A percentile compares a stretch with the other conserved stretches of the same genome.
Conservation (phyloP, 2,329 filamentous ascomycete genomes). For the Paecilomyces sp. region DNA sequence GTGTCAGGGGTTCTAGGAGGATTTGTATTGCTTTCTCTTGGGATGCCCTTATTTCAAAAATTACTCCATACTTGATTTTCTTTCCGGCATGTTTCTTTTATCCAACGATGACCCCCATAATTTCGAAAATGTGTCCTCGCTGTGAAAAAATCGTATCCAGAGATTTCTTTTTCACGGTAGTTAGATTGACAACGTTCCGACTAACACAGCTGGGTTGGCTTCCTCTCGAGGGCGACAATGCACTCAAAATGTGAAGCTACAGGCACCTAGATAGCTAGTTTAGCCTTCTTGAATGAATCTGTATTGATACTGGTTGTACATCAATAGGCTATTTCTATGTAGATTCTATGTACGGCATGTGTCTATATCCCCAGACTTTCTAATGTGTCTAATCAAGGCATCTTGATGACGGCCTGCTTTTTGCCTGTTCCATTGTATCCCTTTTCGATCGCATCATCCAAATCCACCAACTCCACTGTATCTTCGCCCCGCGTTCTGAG, state of each 20-base stretch:
- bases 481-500: slow-evolving; percentile 7
- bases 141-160: neutral
- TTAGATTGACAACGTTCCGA: neutral
- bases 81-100: neutral
- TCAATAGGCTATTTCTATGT: neutral
- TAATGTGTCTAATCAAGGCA: neutral
- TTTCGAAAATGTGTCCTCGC: neutral
- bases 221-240: neutral
- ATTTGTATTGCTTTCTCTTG: neutral
- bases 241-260: neutral
- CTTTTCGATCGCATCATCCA: slow-evolving; percentile 6
- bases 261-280: neutral
- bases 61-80: neutral
- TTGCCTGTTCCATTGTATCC: slow-evolving; percentile 1
- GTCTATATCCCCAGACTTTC: neutral
- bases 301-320: neutral
- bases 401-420: neutral
- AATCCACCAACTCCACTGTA: slow-evolving; percentile 3
- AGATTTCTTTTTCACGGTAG: neutral
- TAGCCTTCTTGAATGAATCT: neutral
- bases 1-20: neutral
- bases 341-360: neutral
- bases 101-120: neutral
- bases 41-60: neutral
- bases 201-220: neutral